Evolutionary conservation across 1,139 yeast species (phyloP).

Genomic region (Pichia sp.): DNA sequence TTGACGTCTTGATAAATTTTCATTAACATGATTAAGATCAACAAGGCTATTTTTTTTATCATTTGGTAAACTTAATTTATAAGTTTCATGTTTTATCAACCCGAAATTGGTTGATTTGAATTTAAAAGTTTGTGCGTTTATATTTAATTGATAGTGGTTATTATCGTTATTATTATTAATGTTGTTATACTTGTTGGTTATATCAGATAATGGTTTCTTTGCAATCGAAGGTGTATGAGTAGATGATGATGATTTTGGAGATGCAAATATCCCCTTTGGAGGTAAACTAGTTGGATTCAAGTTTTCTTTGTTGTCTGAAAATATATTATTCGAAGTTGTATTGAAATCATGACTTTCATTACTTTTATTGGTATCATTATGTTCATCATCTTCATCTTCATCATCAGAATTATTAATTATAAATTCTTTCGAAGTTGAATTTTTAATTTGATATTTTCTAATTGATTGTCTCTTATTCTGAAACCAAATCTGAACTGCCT

Average conservation of each 20-base stretch:
- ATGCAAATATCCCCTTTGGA: constrained; percentile 24
- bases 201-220: constrained; percentile 5
- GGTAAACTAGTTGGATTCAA: constrained; percentile 15
- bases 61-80: not conserved
- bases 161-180: no score
- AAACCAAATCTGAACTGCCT: constrained; percentile 97
- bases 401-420: not conserved
- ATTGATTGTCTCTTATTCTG: constrained; percentile 88
- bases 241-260: constrained; percentile 4
- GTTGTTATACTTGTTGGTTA: constrained; percentile 3
- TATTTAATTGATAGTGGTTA: not conserved
- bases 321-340: not conserved
- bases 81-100: constrained; percentile 19
- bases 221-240: no score
- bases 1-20: constrained; percentile 18
- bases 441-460: constrained; percentile 36
- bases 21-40: not conserved
- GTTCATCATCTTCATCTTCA: not conserved
- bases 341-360: not conserved
- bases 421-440: constrained; percentile 7
- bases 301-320: constrained; percentile 8
- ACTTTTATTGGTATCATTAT: not conserved
- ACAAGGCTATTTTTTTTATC: not conserved
- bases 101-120: constrained; percentile 27
- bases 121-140: constrained; percentile 23